Percentiles rank a stretch among this genome's conserved stretches.
Conservation (phyloP, 257 asterid genomes). For the Buddleja alternifolia region DNA sequence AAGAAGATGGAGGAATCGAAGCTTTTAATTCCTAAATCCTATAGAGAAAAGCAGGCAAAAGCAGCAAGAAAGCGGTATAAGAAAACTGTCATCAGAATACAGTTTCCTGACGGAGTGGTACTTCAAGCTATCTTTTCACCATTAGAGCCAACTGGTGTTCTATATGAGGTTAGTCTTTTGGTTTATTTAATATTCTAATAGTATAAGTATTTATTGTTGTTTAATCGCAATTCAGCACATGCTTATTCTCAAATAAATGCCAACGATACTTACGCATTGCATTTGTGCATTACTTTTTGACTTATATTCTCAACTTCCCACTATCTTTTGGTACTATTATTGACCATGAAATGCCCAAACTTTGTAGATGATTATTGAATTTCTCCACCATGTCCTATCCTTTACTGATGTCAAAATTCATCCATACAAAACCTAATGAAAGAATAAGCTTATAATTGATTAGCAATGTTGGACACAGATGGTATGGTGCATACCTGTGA, state of each 20-base stretch:
- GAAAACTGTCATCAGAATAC: constrained; percentile 73
- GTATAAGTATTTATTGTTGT: neutral
- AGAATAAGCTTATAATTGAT: neutral
- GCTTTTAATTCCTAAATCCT: constrained; percentile 90
- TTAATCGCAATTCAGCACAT: neutral
- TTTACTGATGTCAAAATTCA: constrained; percentile 1
- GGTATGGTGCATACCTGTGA: neutral
- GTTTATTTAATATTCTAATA: neutral
- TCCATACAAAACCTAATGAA: neutral
- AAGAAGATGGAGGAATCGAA: constrained; percentile 83
- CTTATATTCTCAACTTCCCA: neutral
- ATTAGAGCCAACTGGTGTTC: constrained; percentile 65
- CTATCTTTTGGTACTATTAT: constrained; percentile 1
- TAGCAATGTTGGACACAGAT: neutral
- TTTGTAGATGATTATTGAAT: neutral
- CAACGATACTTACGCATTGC: neutral
- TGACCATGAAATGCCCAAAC: neutral
- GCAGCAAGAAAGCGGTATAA: constrained; percentile 70
- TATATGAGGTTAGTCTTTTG: constrained; percentile 73
- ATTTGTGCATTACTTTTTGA: neutral
- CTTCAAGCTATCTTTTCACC: constrained; percentile 91
- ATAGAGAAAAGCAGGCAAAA: constrained; percentile 84
- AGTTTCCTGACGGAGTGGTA: constrained; percentile 92
- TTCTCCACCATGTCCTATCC: neutral
- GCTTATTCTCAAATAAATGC: neutral